These are phyloP conservation scores for Cyclostephanos invisitatus DNA, from an alignment of 108 stramenopile genomes.

Conservation along the genomic window DNA sequence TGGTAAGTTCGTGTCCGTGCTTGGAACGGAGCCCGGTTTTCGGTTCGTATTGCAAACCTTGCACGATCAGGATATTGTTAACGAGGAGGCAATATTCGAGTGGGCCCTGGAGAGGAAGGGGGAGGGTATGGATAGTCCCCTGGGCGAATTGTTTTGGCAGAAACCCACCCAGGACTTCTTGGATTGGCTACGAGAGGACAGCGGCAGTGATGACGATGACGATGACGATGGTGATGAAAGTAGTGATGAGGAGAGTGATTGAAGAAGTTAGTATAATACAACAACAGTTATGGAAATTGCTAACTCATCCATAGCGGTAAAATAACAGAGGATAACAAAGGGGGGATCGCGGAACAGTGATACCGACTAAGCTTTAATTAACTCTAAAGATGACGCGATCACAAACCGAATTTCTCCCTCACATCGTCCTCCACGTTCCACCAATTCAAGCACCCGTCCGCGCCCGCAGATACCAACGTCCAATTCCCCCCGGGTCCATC, in stretches of 20 bases:
- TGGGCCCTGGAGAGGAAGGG: conserved; percentile 75
- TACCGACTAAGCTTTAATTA: too few relatives aligned
- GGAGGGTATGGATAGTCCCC: conserved; percentile 54
- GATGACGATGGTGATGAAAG: conserved; percentile 48
- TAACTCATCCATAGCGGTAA: too few relatives aligned
- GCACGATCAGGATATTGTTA: conserved; percentile 79
- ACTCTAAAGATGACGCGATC: too few relatives aligned
- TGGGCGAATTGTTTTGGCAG: conserved; percentile 57
- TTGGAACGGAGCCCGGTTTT: conserved; percentile 67
- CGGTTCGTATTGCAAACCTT: conserved; percentile 83
- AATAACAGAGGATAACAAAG: too few relatives aligned
- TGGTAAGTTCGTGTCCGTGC: conserved; percentile 53
- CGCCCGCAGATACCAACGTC: conserved; percentile 87
- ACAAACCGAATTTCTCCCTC: conserved; percentile 68
- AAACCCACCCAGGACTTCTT: conserved; percentile 84
- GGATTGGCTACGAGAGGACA: conserved; percentile 76
- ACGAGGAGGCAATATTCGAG: conserved; percentile 78
- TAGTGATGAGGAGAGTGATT: conserved; percentile 47
- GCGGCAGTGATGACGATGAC: conserved; percentile 43
- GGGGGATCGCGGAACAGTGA: too few relatives aligned
- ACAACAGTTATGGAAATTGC: too few relatives aligned
- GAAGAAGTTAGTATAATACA: too few relatives aligned
- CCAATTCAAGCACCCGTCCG: conserved; percentile 81
- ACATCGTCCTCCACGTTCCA: conserved; percentile 84
- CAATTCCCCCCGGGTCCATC: conserved; percentile 12